These are phyloP conservation scores for Perilla frutescens DNA, from an alignment of 257 asterid species.

Conservation along the genomic window DNA sequence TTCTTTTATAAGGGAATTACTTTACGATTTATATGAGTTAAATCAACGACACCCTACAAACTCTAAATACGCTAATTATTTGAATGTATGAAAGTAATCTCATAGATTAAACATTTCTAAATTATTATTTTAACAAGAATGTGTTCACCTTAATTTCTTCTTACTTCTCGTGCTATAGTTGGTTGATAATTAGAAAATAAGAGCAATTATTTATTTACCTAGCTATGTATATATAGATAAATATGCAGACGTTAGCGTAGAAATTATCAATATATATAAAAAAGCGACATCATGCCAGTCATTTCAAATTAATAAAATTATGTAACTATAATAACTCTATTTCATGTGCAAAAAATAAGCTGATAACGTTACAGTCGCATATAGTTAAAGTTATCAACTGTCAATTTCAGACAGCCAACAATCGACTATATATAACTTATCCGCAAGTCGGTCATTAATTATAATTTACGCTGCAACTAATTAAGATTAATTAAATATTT, in stretches of 20 bases:
- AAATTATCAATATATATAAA: neutral
- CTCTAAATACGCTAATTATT: no score
- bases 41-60: no score
- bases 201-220: neutral
- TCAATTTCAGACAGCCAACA: constrained; percentile 23
- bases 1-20: no score
- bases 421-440: neutral
- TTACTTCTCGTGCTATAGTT: neutral
- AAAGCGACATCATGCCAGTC: constrained; percentile 8
- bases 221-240: neutral
- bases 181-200: neutral
- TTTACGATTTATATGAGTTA: no score
- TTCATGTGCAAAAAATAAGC: neutral
- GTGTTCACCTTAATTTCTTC: no score
- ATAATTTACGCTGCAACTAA: neutral
- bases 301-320: neutral
- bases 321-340: neutral
- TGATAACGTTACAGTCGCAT: neutral
- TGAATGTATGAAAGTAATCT: no score
- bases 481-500: neutral
- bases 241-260: neutral
- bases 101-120: no score
- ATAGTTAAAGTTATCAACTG: constrained; percentile 4
- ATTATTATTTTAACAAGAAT: no score
- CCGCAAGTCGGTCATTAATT: neutral